phyloP scores from a whole-genome alignment of 73 alveolate genomes.

The Blepharisma stoltei region DNA sequence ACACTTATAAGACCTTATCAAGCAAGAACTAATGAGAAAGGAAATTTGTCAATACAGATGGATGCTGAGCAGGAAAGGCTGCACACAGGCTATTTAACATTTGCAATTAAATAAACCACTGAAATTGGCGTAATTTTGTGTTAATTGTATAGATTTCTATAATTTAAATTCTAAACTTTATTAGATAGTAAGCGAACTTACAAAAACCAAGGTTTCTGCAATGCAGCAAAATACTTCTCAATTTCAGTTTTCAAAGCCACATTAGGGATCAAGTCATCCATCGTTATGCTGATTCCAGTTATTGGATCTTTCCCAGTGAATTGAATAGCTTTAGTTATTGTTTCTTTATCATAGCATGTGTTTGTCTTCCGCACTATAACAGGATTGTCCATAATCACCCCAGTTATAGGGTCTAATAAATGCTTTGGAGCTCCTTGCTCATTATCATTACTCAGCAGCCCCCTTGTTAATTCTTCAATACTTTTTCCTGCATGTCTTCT shows the following conservation, averaged over 20 bases:
- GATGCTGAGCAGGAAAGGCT: conserved; percentile 13
- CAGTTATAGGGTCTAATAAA: conserved; percentile 6
- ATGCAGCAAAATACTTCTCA: background rate
- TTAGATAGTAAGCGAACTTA: too few species aligned
- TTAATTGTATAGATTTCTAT: too few species aligned
- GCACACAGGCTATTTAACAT: conserved; percentile 27
- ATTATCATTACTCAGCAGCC: background rate
- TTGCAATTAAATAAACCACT: background rate
- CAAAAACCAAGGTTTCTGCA: too few species aligned
- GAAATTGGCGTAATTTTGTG: too few species aligned
- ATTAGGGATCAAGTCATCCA: conserved; percentile 12
- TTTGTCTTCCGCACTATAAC: conserved; percentile 1
- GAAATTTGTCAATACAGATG: conserved; percentile 1
- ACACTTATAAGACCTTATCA: conserved; percentile 59
- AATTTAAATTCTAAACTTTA: too few species aligned
- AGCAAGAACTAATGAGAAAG: conserved; percentile 6
- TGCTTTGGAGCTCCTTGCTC: background rate
- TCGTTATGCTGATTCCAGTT: background rate
- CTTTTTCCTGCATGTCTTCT: background rate
- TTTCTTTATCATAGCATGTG: background rate
- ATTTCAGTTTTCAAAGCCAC: conserved; percentile 11
- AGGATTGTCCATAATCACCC: conserved; percentile 4
- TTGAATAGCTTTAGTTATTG: background rate
- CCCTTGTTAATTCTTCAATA: background rate
- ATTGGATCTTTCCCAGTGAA: conserved; percentile 13